Evolutionary conservation across 1,139 yeast genomes (phyloP).

Genomic region (Zhuliangozyma blackwelliae): DNA sequence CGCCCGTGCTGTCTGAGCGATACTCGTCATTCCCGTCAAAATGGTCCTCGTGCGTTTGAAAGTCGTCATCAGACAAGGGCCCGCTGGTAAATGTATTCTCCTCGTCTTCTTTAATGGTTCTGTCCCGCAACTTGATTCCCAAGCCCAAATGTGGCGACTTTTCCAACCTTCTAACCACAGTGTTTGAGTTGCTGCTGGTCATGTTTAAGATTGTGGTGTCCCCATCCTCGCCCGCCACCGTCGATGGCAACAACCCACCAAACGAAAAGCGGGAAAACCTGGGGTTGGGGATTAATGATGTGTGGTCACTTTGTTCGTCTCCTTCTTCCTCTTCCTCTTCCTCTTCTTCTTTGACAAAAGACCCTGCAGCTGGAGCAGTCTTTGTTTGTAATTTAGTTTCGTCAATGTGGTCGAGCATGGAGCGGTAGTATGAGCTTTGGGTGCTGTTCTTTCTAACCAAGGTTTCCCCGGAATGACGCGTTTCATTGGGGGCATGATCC

Average conservation of each 20-base stretch:
- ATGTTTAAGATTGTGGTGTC: conserved; percentile 26
- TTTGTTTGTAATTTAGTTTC: conserved; percentile 13
- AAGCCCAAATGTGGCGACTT: conserved; percentile 26
- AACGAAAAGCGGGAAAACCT: conserved; percentile 43
- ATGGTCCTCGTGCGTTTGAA: conserved; percentile 9
- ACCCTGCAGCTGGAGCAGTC: background rate
- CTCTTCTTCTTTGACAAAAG: background rate
- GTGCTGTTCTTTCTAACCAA: conserved; percentile 7
- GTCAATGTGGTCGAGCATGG: conserved; percentile 23
- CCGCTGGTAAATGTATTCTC: conserved; percentile 1
- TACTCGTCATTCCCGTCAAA: conserved; percentile 14
- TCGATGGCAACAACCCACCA: conserved; percentile 30
- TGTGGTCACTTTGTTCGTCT: conserved; percentile 2
- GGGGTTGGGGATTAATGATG: conserved; percentile 38
- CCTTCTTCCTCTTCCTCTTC: conserved; percentile 2
- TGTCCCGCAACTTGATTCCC: conserved; percentile 20
- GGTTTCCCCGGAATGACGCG: conserved; percentile 1
- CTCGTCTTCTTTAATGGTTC: conserved; percentile 5
- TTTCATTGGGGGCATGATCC: too few species aligned
- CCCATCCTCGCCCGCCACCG: conserved; percentile 22
- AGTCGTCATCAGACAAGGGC: conserved; percentile 1
- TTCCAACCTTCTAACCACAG: conserved; percentile 24
- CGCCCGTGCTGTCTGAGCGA: conserved; percentile 22
- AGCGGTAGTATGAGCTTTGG: conserved; percentile 15
- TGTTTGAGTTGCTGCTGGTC: conserved; percentile 22